Conservation (phyloP, 2,329 filamentous ascomycete species). For the Fusarium sp. region DNA sequence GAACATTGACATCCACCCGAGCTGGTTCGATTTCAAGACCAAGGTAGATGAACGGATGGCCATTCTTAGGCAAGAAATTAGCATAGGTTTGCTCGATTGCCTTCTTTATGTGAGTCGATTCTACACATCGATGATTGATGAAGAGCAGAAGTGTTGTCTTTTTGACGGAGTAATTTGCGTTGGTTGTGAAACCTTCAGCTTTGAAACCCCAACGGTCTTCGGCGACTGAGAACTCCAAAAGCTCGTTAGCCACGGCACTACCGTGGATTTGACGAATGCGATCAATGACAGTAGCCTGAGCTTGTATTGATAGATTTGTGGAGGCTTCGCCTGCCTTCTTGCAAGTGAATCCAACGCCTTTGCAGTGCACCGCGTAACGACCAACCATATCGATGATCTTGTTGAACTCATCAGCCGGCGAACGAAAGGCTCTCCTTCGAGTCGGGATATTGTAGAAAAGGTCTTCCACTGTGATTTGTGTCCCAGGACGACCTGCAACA, state of each 20-base stretch:
- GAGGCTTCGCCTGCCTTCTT: slow-evolving; percentile 94
- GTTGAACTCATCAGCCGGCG: slow-evolving; percentile 92
- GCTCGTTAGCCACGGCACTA: slow-evolving; percentile 83
- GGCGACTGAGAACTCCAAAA: slow-evolving; percentile 77
- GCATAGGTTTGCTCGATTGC: slow-evolving; percentile 91
- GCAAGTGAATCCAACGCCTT: slow-evolving; percentile 92
- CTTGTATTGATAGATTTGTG: slow-evolving; percentile 81
- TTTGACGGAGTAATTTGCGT: slow-evolving; percentile 94
- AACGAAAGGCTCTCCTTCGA: slow-evolving; percentile 87
- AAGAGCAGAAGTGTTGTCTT: slow-evolving; percentile 88
- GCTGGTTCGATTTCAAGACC: slow-evolving; percentile 92
- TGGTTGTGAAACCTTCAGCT: slow-evolving; percentile 83
- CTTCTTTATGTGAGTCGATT: slow-evolving; percentile 88
- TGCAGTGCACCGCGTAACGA: slow-evolving; percentile 91
- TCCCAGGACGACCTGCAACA: slow-evolving; percentile 86
- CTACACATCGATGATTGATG: slow-evolving; percentile 95
- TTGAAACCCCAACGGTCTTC: slow-evolving; percentile 86
- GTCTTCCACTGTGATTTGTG: slow-evolving; percentile 96
- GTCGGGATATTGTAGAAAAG: slow-evolving; percentile 97
- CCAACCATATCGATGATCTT: slow-evolving; percentile 97
- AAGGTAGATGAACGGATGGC: slow-evolving; percentile 93
- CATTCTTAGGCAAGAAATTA: slow-evolving; percentile 88
- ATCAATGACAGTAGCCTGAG: slow-evolving; percentile 76
- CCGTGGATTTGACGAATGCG: slow-evolving; percentile 93
- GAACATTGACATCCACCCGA: slow-evolving; percentile 95